Conservation (phyloP, 148 eudicot genomes). For the Persicaria tinctoria region DNA sequence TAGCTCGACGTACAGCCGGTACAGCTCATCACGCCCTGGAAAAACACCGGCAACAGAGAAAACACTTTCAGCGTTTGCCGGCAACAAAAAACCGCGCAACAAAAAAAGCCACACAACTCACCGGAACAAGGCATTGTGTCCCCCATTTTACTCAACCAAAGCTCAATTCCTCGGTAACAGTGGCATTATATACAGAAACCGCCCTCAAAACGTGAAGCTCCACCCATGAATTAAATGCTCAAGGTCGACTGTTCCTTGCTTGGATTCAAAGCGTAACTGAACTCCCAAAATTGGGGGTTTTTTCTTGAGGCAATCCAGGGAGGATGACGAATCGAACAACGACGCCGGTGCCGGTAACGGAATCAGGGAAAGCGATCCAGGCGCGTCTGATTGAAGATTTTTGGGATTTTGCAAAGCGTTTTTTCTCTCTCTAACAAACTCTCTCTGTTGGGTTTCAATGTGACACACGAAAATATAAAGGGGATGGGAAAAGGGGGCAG, state of each 20-base stretch:
- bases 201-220: constrained; percentile 1
- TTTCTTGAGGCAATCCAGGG: not conserved
- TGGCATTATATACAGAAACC: constrained; percentile 6
- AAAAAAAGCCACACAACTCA: not conserved
- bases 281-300: not conserved
- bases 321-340: not conserved
- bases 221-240: constrained; percentile 1
- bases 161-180: not conserved
- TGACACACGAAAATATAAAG: constrained; percentile 7
- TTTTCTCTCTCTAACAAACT: not conserved
- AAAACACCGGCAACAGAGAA: constrained; percentile 9
- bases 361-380: not conserved
- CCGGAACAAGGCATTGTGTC: constrained; percentile 7
- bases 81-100: not conserved
- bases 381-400: not conserved
- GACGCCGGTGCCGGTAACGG: not conserved
- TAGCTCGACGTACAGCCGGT: constrained; percentile 54
- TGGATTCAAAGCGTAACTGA: constrained; percentile 8
- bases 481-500: not conserved
- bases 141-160: not conserved
- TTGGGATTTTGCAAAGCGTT: not conserved
- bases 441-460: constrained; percentile 6
- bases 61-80: not conserved
- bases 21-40: constrained; percentile 41
- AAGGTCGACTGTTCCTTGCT: not conserved